A percentile compares a stretch with the other conserved stretches of the same genome.
These are phyloP conservation scores for Colletotrichum spaethianum DNA, from an alignment of 2,329 filamentous ascomycete species.

Conservation along the genomic window DNA sequence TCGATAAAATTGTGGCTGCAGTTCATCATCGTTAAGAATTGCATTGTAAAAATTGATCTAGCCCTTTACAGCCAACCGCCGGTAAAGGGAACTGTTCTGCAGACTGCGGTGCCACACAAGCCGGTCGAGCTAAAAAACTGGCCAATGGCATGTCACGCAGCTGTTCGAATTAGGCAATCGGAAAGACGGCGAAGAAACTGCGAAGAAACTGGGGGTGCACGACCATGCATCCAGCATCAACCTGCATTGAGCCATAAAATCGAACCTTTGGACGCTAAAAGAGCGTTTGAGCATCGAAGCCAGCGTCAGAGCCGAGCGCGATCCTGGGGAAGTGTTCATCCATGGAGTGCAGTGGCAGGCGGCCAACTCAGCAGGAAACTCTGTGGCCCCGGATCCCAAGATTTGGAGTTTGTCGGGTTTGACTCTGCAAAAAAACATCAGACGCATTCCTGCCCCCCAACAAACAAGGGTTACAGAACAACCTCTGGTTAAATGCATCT, in stretches of 20 bases:
- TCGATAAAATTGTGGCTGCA: too few relatives aligned
- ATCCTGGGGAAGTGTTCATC: background rate
- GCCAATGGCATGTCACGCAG: background rate
- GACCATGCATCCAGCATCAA: background rate
- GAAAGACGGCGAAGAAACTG: too few relatives aligned
- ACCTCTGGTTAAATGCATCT: slow-evolving; percentile 9
- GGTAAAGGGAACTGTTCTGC: too few relatives aligned
- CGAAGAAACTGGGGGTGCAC: background rate
- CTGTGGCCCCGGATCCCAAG: background rate
- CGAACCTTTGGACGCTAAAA: background rate
- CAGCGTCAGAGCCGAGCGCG: background rate
- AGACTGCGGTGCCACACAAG: background rate
- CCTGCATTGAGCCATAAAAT: background rate
- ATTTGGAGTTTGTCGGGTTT: background rate
- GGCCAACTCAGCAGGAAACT: background rate
- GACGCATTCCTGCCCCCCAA: background rate
- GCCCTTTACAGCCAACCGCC: background rate
- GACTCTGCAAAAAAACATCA: background rate
- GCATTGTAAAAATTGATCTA: background rate
- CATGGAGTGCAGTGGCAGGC: background rate
- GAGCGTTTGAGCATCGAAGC: too few relatives aligned
- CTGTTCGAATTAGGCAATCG: background rate
- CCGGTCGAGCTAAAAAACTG: background rate
- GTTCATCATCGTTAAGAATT: background rate
- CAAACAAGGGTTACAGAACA: background rate